Base-by-base conservation (phyloP, 257 asterid species). In the Verbascum thapsus region DNA sequence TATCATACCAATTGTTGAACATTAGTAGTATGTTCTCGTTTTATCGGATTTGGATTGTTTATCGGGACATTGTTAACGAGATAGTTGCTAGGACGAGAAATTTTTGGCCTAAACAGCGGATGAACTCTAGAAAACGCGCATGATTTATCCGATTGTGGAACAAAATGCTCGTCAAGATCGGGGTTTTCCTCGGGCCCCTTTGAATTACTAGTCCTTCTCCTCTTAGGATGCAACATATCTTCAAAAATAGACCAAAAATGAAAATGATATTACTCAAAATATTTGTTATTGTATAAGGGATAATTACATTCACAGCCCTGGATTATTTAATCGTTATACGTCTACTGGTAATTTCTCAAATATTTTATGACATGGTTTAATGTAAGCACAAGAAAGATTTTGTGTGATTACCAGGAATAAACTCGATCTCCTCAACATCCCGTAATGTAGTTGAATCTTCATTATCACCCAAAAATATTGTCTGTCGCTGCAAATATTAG, bases 201-300 rank as follows among this genome's bases (percentile, higher is more conserved):
- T 10, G 81, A 64, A 44, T 80, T 81, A 23, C 74, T 72, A 20
- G 71, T 83, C 71, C 94, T 81, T 66, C 91, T 79, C 84, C 94
- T 85, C 75, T 91, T 91, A 1, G 86, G 79, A 56, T 81, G 85
- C 71, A 87, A 76, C 63, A 76, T 79, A 70, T 79, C 98, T 91
- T 53, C 67, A 58, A 15, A 39, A 68, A 37, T n/a, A 63, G 39
- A 61, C 61, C 48, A 60, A 23, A 11, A 72, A 55, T n/a, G n/a
- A n/a, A n/a, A n/a, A n/a, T 41, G 58, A n/a, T 8, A 5, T 52
- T 15, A 66, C 10, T 19, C 47, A 20, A 20, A 43, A 1, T 23
- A 17, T 23, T 48, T 52, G 7, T 18, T 41, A 23, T 12, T 43
- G 3, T 2, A 26, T 26, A 26, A 26, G 5, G 32, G 32, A 26